These are phyloP conservation scores for Talaromyces proteolyticus DNA, from an alignment of 495 filamentous ascomycete species.

Conservation along the genomic window DNA sequence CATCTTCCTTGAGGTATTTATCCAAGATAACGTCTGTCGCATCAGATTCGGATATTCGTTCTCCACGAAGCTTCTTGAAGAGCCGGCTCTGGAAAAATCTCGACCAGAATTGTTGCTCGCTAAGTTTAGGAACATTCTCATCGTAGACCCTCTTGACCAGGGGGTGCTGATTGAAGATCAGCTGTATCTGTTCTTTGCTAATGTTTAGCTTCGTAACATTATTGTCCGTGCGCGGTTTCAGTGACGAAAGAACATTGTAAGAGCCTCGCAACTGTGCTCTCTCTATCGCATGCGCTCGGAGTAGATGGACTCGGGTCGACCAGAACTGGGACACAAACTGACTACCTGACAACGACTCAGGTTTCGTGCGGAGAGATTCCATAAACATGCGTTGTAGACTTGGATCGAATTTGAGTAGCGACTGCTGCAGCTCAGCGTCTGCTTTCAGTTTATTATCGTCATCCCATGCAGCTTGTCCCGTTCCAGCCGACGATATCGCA, in stretches of 20 bases:
- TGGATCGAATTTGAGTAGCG: constrained; percentile 70
- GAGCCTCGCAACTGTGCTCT: constrained; percentile 74
- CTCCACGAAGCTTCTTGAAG: constrained; percentile 86
- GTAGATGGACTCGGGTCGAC: constrained; percentile 74
- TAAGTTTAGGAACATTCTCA: constrained; percentile 81
- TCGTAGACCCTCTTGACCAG: constrained; percentile 88
- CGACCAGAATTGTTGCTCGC: constrained; percentile 80
- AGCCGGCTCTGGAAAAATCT: constrained; percentile 86
- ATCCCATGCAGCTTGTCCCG: constrained; percentile 54
- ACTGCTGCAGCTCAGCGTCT: constrained; percentile 77
- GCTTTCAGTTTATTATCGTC: constrained; percentile 68
- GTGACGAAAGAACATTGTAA: constrained; percentile 88
- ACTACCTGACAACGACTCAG: constrained; percentile 67
- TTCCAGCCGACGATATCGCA: constrained; percentile 37
- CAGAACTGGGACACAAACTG: constrained; percentile 90
- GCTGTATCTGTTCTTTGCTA: constrained; percentile 83
- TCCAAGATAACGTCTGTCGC: constrained; percentile 71
- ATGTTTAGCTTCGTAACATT: constrained; percentile 75
- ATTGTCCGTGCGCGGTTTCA: constrained; percentile 76
- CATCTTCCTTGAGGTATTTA: constrained; percentile 69
- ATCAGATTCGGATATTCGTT: constrained; percentile 72
- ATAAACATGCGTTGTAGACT: constrained; percentile 72
- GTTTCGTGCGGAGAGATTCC: constrained; percentile 71
- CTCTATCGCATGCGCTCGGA: constrained; percentile 89
- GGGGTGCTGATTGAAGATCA: constrained; percentile 90